phyloP scores from a whole-genome alignment of 2,329 filamentous ascomycete genomes.

The Aspergillus thermomutatus region DNA sequence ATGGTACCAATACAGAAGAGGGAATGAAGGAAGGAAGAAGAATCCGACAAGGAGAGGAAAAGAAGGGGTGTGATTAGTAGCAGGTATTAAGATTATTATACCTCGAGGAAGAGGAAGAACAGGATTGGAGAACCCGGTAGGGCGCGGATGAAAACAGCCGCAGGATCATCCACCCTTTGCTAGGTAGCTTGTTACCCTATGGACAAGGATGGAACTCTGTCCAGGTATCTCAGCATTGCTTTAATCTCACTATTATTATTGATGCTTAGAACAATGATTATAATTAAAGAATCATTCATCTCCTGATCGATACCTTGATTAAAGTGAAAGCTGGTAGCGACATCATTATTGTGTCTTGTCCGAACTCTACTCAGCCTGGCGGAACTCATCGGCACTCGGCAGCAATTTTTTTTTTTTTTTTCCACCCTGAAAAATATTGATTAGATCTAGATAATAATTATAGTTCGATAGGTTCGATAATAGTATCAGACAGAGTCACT shows the following conservation, averaged over 20 bases:
- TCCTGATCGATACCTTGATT: not conserved
- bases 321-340: not conserved
- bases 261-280: not conserved
- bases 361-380: not conserved
- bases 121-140: constrained; percentile 7
- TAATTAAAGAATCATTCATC: not conserved
- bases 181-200: not conserved
- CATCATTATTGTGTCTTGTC: not conserved
- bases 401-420: not conserved
- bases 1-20: not conserved
- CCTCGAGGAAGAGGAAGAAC: not conserved
- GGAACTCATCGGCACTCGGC: not conserved
- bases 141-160: constrained; percentile 11
- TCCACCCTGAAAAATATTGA: not conserved
- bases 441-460: not conserved
- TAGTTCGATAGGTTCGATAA: not conserved
- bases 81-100: not conserved
- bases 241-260: too few relatives aligned
- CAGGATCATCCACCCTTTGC: not conserved
- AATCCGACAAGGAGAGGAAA: not conserved
- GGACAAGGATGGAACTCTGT: not conserved
- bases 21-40: not conserved
- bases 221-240: not conserved
- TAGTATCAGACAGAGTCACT: not conserved
- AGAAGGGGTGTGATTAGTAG: not conserved